Evolutionary conservation across 1,139 yeast species (phyloP).

Genomic region (Pneumocystis jirovecii): DNA sequence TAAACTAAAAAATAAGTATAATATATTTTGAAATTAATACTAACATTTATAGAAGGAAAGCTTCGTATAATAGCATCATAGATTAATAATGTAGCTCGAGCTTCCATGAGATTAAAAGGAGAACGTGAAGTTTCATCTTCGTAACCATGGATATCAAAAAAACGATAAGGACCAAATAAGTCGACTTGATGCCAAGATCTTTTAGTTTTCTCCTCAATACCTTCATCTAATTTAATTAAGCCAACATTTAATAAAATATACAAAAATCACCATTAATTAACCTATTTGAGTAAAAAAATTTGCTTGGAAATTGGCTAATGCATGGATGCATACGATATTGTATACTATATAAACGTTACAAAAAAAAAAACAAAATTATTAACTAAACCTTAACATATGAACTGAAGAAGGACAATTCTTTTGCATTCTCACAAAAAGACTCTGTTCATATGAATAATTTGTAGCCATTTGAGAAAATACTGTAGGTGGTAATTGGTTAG

Average conservation of each 20-base stretch:
- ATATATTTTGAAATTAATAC: not conserved
- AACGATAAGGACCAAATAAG: conserved; percentile 55
- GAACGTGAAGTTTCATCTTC: conserved; percentile 61
- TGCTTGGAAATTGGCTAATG: conserved; percentile 74
- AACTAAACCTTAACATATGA: conserved; percentile 35
- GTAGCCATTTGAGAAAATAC: conserved; percentile 89
- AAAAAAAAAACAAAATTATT: not conserved
- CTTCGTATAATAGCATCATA: conserved; percentile 39
- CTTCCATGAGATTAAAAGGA: conserved; percentile 54
- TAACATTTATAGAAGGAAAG: conserved; percentile 31
- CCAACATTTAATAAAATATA: not conserved
- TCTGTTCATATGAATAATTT: conserved; percentile 65
- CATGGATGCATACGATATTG: conserved; percentile 98
- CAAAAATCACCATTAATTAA: conserved; percentile 40
- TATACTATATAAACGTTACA: conserved; percentile 35
- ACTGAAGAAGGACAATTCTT: conserved; percentile 45
- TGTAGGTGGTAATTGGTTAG: conserved; percentile 95
- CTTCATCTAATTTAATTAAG: conserved; percentile 28
- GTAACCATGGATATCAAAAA: conserved; percentile 52
- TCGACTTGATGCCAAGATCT: conserved; percentile 59
- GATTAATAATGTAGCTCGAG: conserved; percentile 54
- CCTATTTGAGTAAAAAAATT: conserved; percentile 59
- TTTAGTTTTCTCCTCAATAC: conserved; percentile 42
- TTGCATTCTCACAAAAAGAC: conserved; percentile 89
- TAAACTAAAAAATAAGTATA: conserved; percentile 24